Evolutionary conservation across 1,139 yeast genomes (phyloP).

Genomic region (Pichia sp.): DNA sequence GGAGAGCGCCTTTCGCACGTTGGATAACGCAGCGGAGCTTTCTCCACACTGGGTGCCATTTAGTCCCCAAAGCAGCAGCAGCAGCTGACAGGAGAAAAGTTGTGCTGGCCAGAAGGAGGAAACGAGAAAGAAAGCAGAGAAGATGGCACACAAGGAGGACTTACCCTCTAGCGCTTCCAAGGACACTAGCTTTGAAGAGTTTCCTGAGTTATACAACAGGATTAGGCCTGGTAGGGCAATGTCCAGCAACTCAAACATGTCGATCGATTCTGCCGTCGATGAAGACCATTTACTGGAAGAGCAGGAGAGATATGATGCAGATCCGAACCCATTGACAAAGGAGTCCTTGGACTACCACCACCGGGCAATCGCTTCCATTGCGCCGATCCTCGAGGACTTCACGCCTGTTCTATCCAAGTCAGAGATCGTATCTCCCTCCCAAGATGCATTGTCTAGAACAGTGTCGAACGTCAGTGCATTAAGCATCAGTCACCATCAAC

Average conservation of each 20-base stretch:
- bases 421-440: slow-evolving; percentile 33
- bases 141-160: background rate
- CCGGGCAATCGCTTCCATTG: slow-evolving; percentile 71
- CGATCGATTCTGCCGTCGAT: slow-evolving; percentile 24
- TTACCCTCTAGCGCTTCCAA: background rate
- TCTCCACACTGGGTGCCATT: background rate
- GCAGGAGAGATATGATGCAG: slow-evolving; percentile 20
- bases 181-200: slow-evolving; percentile 1
- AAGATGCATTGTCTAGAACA: slow-evolving; percentile 31
- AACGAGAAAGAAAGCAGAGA: too few species aligned
- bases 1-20: background rate
- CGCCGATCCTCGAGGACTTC: slow-evolving; percentile 67
- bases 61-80: slow-evolving; percentile 2
- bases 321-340: slow-evolving; percentile 29
- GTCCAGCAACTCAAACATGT: slow-evolving; percentile 22
- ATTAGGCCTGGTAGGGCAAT: slow-evolving; percentile 17
- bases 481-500: slow-evolving; percentile 26
- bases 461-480: slow-evolving; percentile 33
- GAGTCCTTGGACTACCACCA: slow-evolving; percentile 34
- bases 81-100: background rate
- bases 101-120: background rate
- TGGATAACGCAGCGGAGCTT: background rate
- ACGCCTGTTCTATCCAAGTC: slow-evolving; percentile 61
- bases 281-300: slow-evolving; percentile 18
- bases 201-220: background rate